A percentile compares a stretch with the other conserved stretches of the same genome.
Evolutionary conservation across 78 protist species (phyloP).

Genomic region (Dictyostelium citrinum): DNA sequence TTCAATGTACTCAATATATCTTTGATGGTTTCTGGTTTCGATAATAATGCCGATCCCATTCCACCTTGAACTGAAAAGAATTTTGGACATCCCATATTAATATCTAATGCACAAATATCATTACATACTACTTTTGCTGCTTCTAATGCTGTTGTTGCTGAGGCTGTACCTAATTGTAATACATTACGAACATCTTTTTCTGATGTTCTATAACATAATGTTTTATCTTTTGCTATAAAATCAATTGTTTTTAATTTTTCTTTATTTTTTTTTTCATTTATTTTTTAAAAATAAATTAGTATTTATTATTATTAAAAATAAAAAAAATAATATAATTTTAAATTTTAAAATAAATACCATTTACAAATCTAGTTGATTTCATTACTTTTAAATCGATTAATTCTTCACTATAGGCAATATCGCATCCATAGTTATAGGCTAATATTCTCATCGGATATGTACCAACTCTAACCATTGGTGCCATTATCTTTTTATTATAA

Average conservation of each 20-base stretch:
- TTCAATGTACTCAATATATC: slow-evolving; percentile 72
- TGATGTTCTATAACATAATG: slow-evolving; percentile 36
- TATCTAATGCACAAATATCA: slow-evolving; percentile 73
- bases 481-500: slow-evolving; percentile 61
- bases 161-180: slow-evolving; percentile 78
- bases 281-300: not conserved
- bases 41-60: slow-evolving; percentile 72
- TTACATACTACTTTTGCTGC: slow-evolving; percentile 77
- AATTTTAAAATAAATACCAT: not conserved
- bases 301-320: not conserved
- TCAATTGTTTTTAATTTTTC: slow-evolving; percentile 42
- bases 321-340: not conserved
- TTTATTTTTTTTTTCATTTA: not conserved
- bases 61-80: slow-evolving; percentile 76
- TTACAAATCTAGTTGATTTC: slow-evolving; percentile 23
- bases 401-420: slow-evolving; percentile 72
- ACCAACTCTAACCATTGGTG: slow-evolving; percentile 81
- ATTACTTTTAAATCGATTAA: slow-evolving; percentile 50
- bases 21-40: slow-evolving; percentile 66
- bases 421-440: slow-evolving; percentile 63
- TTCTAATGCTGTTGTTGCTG: slow-evolving; percentile 44
- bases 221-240: slow-evolving; percentile 7
- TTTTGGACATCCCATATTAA: slow-evolving; percentile 84
- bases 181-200: slow-evolving; percentile 38
- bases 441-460: slow-evolving; percentile 68